Percentiles rank a stretch among this genome's conserved stretches.
Evolutionary conservation across 306 rosid species (phyloP).

Genomic region (Lathyrus tuberosus): DNA sequence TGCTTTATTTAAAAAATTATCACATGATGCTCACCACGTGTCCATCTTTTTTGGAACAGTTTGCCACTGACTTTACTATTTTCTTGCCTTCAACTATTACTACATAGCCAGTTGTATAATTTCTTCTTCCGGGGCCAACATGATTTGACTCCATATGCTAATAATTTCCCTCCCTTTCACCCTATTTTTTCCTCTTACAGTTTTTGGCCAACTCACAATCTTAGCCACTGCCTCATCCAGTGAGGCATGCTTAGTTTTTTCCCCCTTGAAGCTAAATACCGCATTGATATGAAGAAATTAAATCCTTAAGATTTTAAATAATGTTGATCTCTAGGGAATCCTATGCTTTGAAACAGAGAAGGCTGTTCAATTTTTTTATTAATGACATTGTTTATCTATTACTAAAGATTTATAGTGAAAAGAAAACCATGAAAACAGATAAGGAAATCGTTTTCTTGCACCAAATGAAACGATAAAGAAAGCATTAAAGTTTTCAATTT

Average conservation of each 20-base stretch:
- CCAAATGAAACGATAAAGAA: conserved; percentile 5
- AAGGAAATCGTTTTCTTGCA: neutral
- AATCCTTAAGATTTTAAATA: neutral
- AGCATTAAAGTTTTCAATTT: conserved; percentile 17
- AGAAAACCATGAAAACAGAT: neutral
- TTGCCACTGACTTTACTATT: conserved; percentile 34
- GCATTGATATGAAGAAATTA: conserved; percentile 3
- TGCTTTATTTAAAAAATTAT: conserved; percentile 24
- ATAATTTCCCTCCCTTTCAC: conserved; percentile 19
- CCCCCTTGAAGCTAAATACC: conserved; percentile 13
- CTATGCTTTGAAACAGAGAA: conserved; percentile 3
- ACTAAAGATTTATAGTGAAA: neutral
- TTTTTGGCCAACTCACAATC: conserved; percentile 32
- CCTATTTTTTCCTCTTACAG: neutral
- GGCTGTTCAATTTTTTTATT: neutral
- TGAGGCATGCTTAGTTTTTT: conserved; percentile 1
- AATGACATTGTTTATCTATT: neutral
- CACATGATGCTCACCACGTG: conserved; percentile 53
- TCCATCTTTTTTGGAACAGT: conserved; percentile 35
- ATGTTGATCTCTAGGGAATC: neutral
- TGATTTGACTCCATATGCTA: conserved; percentile 42
- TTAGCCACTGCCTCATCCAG: conserved; percentile 35
- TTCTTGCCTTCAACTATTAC: conserved; percentile 12
- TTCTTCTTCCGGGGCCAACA: conserved; percentile 41
- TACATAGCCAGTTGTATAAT: conserved; percentile 1